Percentiles rank a stretch among this genome's conserved stretches.
phyloP scores from a whole-genome alignment of 1,284 basidiomycete genomes.

The Wallemia ichthyophaga region DNA sequence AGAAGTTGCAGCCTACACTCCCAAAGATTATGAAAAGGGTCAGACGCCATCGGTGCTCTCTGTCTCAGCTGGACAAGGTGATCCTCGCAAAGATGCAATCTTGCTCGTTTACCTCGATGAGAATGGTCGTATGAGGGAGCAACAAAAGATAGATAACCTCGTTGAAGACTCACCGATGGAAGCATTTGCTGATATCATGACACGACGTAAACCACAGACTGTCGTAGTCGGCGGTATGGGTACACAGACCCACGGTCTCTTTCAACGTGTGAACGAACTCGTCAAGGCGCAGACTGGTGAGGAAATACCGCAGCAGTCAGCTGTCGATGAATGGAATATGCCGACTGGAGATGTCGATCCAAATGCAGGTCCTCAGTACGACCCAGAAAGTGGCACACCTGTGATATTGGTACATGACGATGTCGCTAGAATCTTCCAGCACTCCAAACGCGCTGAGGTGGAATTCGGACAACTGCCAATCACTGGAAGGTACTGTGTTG shows the following conservation, averaged over 20 bases:
- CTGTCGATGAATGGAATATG: background rate
- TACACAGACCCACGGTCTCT: constrained; percentile 28
- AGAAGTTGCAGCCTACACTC: constrained; percentile 33
- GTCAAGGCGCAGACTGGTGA: constrained; percentile 28
- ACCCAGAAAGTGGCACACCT: constrained; percentile 24
- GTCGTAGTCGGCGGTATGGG: constrained; percentile 61
- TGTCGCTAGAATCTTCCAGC: constrained; percentile 75
- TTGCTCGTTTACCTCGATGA: constrained; percentile 61
- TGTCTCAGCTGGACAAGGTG: constrained; percentile 79
- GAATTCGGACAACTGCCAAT: constrained; percentile 58
- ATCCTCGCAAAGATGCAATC: constrained; percentile 67
- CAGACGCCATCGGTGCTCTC: constrained; percentile 62
- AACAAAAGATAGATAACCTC: constrained; percentile 64
- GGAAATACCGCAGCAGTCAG: constrained; percentile 5
- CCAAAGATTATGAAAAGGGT: constrained; percentile 30
- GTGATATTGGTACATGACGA: constrained; percentile 70
- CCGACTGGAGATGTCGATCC: background rate
- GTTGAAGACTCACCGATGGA: constrained; percentile 32
- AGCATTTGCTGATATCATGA: constrained; percentile 52
- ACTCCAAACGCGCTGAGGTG: constrained; percentile 50
- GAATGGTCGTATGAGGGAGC: constrained; percentile 59
- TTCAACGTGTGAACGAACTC: constrained; percentile 22
- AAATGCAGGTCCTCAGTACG: too few species aligned
- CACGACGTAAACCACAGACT: constrained; percentile 54
- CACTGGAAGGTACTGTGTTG: constrained; percentile 78